Evolutionary conservation across 495 filamentous ascomycete genomes (phyloP).

Genomic region (Tuber melanosporum): DNA sequence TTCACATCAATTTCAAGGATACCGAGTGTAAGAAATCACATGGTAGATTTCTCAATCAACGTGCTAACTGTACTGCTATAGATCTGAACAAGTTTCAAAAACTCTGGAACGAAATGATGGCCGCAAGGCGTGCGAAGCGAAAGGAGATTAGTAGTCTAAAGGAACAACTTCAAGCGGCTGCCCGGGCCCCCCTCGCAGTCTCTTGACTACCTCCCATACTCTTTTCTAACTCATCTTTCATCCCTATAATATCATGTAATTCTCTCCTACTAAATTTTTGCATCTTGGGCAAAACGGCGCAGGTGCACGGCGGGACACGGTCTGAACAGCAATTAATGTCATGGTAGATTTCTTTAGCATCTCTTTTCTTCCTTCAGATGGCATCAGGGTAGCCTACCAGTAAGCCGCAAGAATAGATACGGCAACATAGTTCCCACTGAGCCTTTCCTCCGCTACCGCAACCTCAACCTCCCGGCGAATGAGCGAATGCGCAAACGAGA

Average conservation of each 20-base stretch:
- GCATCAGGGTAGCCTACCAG: neutral
- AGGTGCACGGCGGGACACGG: neutral
- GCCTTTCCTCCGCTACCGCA: neutral
- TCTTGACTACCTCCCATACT: neutral
- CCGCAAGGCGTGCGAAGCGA: slow-evolving; percentile 7
- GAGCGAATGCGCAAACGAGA: neutral
- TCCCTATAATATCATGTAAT: neutral
- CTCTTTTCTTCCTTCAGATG: neutral
- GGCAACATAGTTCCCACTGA: neutral
- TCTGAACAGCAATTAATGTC: neutral
- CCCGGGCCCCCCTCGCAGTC: slow-evolving; percentile 13
- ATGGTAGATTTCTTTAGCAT: slow-evolving; percentile 1
- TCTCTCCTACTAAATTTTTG: neutral
- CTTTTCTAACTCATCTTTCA: neutral
- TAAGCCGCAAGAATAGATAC: neutral
- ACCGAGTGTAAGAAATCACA: slow-evolving; percentile 4
- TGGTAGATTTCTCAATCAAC: neutral
- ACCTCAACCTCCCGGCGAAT: neutral
- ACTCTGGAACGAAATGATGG: slow-evolving; percentile 25
- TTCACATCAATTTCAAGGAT: slow-evolving; percentile 25
- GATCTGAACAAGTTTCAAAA: slow-evolving; percentile 24
- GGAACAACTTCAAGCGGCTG: slow-evolving; percentile 7
- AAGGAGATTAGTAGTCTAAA: neutral
- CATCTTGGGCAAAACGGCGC: neutral
- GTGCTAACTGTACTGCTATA: neutral